phyloP scores from a whole-genome alignment of 176 grass and related monocot genomes.

The Poa annua region DNA sequence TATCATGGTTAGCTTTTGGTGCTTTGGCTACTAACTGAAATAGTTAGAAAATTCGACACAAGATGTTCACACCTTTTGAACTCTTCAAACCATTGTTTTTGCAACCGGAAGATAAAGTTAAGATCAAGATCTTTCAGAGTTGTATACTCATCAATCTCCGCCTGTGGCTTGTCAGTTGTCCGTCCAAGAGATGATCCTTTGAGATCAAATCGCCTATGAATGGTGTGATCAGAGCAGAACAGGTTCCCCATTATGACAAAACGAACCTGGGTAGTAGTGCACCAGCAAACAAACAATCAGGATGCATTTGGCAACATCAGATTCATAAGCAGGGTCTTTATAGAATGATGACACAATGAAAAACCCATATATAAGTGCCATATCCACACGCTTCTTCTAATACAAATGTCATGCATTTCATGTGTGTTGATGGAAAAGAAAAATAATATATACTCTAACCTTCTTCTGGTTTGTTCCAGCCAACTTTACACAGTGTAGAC shows the following conservation, averaged over 20 bases:
- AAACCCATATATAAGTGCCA: background rate
- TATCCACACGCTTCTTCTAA: background rate
- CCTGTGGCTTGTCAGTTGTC: constrained; percentile 68
- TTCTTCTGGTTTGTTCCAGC: constrained; percentile 79
- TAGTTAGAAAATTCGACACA: constrained; percentile 26
- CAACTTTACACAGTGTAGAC: constrained; percentile 86
- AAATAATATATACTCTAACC: constrained; percentile 50
- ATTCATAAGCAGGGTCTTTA: constrained; percentile 10
- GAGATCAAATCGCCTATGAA: constrained; percentile 92
- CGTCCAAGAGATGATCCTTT: constrained; percentile 94
- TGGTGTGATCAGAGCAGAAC: constrained; percentile 78
- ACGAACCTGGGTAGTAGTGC: constrained; percentile 63
- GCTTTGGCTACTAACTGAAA: background rate
- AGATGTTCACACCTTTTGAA: constrained; percentile 70
- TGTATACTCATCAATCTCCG: constrained; percentile 89
- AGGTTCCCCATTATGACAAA: constrained; percentile 99
- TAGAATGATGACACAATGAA: background rate
- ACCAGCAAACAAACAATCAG: constrained; percentile 38
- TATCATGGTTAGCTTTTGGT: constrained; percentile 24
- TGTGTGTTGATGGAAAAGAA: background rate
- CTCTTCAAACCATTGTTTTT: constrained; percentile 76
- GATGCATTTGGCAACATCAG: constrained; percentile 22
- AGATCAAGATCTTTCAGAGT: constrained; percentile 98
- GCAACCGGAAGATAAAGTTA: constrained; percentile 86
- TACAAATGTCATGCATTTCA: background rate